Evolutionary conservation across 768 basidiomycete genomes (phyloP).

Genomic region (Hygrocybe coccinea): DNA sequence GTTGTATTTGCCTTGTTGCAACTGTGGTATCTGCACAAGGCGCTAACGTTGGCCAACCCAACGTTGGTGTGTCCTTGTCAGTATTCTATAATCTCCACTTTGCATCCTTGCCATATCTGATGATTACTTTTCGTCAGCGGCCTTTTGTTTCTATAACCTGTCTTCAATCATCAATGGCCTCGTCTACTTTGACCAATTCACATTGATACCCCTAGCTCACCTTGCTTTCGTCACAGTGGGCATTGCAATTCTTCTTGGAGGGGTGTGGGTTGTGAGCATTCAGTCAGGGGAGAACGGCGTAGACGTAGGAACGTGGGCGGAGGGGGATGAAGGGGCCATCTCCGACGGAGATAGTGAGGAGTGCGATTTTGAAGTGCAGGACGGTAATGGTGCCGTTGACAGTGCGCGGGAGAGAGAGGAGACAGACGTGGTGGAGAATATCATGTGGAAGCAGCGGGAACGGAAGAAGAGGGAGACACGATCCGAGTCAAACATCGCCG

Average conservation of each 20-base stretch:
- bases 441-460: background rate
- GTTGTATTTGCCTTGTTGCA: constrained; percentile 74
- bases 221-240: constrained; percentile 74
- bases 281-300: constrained; percentile 54
- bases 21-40: constrained; percentile 79
- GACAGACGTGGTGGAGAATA: background rate
- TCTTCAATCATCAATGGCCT: constrained; percentile 88
- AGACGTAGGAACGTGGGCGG: constrained; percentile 47
- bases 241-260: constrained; percentile 70
- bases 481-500: constrained; percentile 5
- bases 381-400: background rate
- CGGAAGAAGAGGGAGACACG: constrained; percentile 30
- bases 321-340: constrained; percentile 29
- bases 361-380: constrained; percentile 7
- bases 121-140: constrained; percentile 43
- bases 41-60: constrained; percentile 74
- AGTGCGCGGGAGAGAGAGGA: background rate
- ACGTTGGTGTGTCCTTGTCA: constrained; percentile 80
- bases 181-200: constrained; percentile 85
- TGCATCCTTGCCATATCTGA: constrained; percentile 8
- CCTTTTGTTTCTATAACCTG: constrained; percentile 93
- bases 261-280: constrained; percentile 87
- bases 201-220: constrained; percentile 61
- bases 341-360: constrained; percentile 23
- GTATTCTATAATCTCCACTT: constrained; percentile 32